A percentile compares a stretch with the other conserved stretches of the same genome.
These are phyloP conservation scores for Cerioporus squamosus DNA, from an alignment of 1,284 basidiomycete species.

Conservation along the genomic window DNA sequence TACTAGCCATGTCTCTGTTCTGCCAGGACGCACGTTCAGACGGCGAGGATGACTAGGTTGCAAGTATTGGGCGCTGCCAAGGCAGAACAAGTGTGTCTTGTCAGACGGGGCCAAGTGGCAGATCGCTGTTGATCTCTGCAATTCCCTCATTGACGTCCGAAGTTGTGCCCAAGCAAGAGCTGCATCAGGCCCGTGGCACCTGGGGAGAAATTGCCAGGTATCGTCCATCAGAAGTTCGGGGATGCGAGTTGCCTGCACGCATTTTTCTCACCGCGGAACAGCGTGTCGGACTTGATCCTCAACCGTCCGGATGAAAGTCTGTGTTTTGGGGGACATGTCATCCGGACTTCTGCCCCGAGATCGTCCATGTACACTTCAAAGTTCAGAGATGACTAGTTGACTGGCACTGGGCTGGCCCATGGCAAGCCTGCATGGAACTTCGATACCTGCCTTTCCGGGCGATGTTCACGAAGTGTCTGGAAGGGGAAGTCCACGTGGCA, in stretches of 20 bases:
- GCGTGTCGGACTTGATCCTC: neutral
- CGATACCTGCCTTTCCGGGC: constrained; percentile 4
- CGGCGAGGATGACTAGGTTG: too few relatives aligned
- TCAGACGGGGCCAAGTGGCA: too few relatives aligned
- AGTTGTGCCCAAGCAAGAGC: neutral
- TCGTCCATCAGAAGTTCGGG: neutral
- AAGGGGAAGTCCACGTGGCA: constrained; percentile 14
- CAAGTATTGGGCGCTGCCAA: too few relatives aligned
- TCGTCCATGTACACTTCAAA: neutral
- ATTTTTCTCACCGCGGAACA: neutral
- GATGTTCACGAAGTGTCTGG: constrained; percentile 20
- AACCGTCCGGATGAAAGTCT: neutral
- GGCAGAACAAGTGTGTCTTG: too few relatives aligned
- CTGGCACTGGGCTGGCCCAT: too few relatives aligned
- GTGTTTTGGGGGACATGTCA: neutral
- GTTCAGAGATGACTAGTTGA: too few relatives aligned
- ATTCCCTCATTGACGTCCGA: neutral
- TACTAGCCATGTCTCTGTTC: too few relatives aligned
- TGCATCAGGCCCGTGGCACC: too few relatives aligned
- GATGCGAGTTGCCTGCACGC: neutral
- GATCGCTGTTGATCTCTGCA: neutral
- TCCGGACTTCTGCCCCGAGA: neutral
- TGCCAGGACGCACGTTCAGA: too few relatives aligned
- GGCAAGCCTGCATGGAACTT: neutral
- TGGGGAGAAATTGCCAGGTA: neutral